Percentiles rank a stretch among this genome's conserved stretches.
These are phyloP conservation scores for Triticum dicoccoides DNA, from an alignment of 176 grass and related monocot genomes.

Conservation along the genomic window DNA sequence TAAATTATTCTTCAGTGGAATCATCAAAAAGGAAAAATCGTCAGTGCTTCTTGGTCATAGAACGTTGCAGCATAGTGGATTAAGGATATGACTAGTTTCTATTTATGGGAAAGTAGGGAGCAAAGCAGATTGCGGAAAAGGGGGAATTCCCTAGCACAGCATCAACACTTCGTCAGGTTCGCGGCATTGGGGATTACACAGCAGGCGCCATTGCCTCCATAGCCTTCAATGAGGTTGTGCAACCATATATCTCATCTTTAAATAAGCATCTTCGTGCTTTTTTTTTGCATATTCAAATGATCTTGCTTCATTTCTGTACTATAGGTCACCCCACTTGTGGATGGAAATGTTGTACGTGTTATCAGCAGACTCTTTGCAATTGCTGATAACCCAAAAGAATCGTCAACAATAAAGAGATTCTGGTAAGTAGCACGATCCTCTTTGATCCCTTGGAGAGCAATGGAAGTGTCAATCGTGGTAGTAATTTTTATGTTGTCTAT, in stretches of 20 bases:
- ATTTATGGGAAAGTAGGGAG: constrained; percentile 55
- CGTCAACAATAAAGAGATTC: constrained; percentile 70
- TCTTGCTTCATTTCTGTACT: constrained; percentile 14
- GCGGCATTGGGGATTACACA: constrained; percentile 89
- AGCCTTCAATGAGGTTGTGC: constrained; percentile 76
- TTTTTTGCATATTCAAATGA: constrained; percentile 19
- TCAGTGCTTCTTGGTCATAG: neutral
- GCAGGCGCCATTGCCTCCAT: constrained; percentile 95
- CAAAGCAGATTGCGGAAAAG: constrained; percentile 62
- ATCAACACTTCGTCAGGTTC: constrained; percentile 57
- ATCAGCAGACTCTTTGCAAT: constrained; percentile 82
- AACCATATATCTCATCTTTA: neutral
- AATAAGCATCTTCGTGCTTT: neutral
- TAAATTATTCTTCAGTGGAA: neutral
- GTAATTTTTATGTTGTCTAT: neutral
- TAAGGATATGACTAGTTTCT: neutral
- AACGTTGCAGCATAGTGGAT: neutral
- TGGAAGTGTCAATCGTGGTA: neutral
- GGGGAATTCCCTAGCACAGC: constrained; percentile 64
- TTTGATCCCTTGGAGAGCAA: neutral
- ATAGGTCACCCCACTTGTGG: constrained; percentile 77
- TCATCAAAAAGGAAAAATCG: too few species aligned
- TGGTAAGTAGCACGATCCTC: constrained; percentile 45
- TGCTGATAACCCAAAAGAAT: constrained; percentile 80
- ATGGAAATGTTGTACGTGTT: constrained; percentile 89